These are phyloP conservation scores for Cladochytrium replicatum DNA, from an alignment of 192 early-diverging fungal genomes.

Conservation along the genomic window DNA sequence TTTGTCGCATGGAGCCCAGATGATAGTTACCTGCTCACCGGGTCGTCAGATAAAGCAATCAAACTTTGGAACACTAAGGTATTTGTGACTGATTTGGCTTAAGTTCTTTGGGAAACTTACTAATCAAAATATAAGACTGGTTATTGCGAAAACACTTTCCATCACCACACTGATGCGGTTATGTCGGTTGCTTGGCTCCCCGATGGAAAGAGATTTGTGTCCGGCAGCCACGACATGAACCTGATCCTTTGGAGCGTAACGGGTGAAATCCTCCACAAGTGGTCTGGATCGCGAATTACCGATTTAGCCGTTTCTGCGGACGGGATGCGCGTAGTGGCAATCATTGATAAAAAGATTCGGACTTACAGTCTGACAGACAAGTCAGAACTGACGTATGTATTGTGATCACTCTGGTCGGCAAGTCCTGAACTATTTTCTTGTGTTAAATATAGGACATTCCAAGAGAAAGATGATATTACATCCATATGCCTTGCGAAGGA, in stretches of 20 bases:
- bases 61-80: constrained; percentile 70
- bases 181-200: constrained; percentile 84
- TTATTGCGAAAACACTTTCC: constrained; percentile 42
- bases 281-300: constrained; percentile 47
- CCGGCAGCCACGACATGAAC: constrained; percentile 70
- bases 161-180: constrained; percentile 64
- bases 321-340: constrained; percentile 51
- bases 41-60: constrained; percentile 69
- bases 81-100: background rate
- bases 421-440: background rate
- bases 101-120: no score
- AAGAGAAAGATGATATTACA: constrained; percentile 49
- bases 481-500: constrained; percentile 55
- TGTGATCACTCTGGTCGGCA: background rate
- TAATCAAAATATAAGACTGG: no score
- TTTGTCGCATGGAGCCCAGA: constrained; percentile 91
- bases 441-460: constrained; percentile 17
- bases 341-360: constrained; percentile 54
- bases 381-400: constrained; percentile 28
- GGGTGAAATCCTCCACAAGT: constrained; percentile 50
- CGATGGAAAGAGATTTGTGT: constrained; percentile 72
- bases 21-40: constrained; percentile 61
- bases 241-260: constrained; percentile 59
- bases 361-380: constrained; percentile 49
- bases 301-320: constrained; percentile 55